Evolutionary conservation across 192 early-diverging fungal species (phyloP), one percentile per base, ranked within the genome.

Genomic region (Jimgerdemannia flammicorona): DNA sequence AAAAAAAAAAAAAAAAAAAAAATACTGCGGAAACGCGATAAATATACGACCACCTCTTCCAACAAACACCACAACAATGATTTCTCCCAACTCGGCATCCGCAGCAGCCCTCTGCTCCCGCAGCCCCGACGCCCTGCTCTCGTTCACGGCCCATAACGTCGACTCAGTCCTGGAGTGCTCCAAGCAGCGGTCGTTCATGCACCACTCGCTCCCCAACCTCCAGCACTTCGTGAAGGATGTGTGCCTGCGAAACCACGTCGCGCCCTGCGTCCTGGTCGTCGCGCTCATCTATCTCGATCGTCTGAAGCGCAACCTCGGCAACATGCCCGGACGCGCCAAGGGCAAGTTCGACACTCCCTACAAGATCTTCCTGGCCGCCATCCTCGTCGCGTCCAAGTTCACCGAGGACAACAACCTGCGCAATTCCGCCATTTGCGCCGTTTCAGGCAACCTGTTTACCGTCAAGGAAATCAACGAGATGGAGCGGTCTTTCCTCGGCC

Each of bases 401-500:
- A 75, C 70, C 10, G 76, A 78, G 54, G 80, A 81, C 42, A 78
- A 73, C 20, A 59, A 67, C 29, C 59, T 66, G 14, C 67, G 76
- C 29, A 77, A 69, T 40, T 70, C 74, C 3, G 72, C 78, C 41
- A 75, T 75, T 72, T 11, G 73, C 40, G 44, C 69, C 11, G 73
- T 81, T 7, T 70, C 80, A 3, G 69, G 66, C 0, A 66, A 59
- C 14, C 49, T 81, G 19, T 81, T 77, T 65, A 80, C 85, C 8
- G 76, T 81, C 20, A 84, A 82, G 67, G 85, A 89, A 44, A 79
- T 89, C n/a, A 89, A 89, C 44, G 74, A 75, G 6, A 89, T 89
- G 87, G 87, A 89, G 76, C 77, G 87, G 14, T 84, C 82, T 41
- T 89, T 89, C 71, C 79, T 89, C 4, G 84, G 85, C 11, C 76